Evolutionary conservation across 2,329 filamentous ascomycete genomes (phyloP).

Genomic region (Curvularia hawaiiensis): DNA sequence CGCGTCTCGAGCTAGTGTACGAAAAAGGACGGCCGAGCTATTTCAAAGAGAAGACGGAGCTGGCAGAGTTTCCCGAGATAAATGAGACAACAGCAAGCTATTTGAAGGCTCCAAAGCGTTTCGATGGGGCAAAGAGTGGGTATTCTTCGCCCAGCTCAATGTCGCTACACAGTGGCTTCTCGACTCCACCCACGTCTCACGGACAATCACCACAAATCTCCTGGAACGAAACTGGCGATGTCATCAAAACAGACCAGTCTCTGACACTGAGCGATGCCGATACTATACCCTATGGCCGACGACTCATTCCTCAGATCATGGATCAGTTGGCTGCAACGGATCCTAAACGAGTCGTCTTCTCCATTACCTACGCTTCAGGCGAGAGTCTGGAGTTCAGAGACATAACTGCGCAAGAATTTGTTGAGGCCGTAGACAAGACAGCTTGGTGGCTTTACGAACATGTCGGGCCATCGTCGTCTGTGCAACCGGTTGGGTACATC

Average conservation of each 20-base stretch:
- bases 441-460: constrained; percentile 34
- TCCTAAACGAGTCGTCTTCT: constrained; percentile 29
- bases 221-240: background rate
- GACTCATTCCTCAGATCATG: constrained; percentile 33
- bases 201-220: background rate
- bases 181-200: constrained; percentile 6
- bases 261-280: background rate
- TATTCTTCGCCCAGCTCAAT: constrained; percentile 12
- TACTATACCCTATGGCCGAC: constrained; percentile 14
- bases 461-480: constrained; percentile 26
- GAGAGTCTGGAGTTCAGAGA: constrained; percentile 22
- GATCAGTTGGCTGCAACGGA: constrained; percentile 24
- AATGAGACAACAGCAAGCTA: constrained; percentile 8
- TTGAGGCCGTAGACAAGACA: constrained; percentile 44
- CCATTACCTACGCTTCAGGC: constrained; percentile 10
- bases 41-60: constrained; percentile 23
- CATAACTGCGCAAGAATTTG: constrained; percentile 34
- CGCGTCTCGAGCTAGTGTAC: constrained; percentile 23
- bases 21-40: constrained; percentile 26
- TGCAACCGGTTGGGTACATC: constrained; percentile 33
- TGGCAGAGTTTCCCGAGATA: constrained; percentile 8
- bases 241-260: background rate
- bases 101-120: constrained; percentile 6
- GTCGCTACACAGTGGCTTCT: constrained; percentile 7
- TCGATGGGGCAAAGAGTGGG: constrained; percentile 7